Conservation (phyloP, 2,329 filamentous ascomycete genomes). For the Magnaporthiopsis rhizophila region DNA sequence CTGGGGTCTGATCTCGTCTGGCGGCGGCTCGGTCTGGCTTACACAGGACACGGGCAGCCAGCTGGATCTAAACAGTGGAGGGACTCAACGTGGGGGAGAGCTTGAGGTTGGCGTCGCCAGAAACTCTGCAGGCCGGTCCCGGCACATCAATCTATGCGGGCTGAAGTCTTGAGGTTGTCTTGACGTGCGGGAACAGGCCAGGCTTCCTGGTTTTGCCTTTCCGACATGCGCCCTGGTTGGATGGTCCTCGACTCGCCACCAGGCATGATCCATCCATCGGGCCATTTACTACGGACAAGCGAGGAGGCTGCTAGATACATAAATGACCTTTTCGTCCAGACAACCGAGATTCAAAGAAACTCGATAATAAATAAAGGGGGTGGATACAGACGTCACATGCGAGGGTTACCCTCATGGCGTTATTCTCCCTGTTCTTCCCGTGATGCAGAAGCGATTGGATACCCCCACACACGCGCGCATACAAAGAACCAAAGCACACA, state of each 20-base stretch:
- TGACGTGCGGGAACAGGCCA: neutral
- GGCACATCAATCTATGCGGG: neutral
- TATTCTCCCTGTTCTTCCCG: neutral
- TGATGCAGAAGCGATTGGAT: no score
- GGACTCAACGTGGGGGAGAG: neutral
- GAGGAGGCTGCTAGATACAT: no score
- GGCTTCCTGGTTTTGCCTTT: neutral
- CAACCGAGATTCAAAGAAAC: neutral
- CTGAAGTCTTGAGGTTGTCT: neutral
- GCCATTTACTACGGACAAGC: no score
- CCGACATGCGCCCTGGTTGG: neutral
- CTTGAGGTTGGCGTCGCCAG: neutral
- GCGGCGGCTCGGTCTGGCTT: neutral
- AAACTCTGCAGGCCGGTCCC: neutral
- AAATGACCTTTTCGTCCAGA: neutral
- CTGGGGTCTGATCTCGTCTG: neutral
- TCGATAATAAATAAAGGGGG: neutral
- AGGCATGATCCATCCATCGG: neutral
- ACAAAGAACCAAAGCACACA: no score
- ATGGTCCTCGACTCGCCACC: neutral
- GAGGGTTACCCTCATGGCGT: neutral
- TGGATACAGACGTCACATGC: neutral
- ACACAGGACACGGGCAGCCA: neutral
- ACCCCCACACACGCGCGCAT: no score
- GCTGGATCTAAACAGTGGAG: neutral